Evolutionary conservation across 768 basidiomycete species (phyloP), one percentile per base, ranked within the genome.

Genomic region (Suillus subalutaceus): DNA sequence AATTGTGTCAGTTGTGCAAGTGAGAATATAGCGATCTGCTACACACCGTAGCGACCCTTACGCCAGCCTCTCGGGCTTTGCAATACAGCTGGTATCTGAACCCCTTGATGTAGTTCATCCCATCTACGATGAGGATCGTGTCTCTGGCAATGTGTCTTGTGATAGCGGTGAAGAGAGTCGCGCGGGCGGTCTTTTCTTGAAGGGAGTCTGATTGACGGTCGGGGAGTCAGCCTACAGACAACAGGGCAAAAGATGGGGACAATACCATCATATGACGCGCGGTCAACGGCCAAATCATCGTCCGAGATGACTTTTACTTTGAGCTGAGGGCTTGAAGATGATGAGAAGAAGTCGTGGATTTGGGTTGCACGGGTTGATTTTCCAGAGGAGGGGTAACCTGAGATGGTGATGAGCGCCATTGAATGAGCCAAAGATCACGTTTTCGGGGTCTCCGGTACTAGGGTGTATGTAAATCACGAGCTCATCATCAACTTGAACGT

Each of bases 31-130:
- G n/a, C 8, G 43, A n/a, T 20, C 26, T 48, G 48, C 44, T 71
- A 81, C 87, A 71, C 70, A 97, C 96, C 56, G 97, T 98, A 77
- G 92, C 94, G 6, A 91, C 88, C 41, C 96, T 83, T 35, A 94
- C 82, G 70, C 90, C 91, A 69, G 89, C 85, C 74, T 99, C 97
- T 62, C 95, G 82, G 6, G 96, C 96, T 1, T 94, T 93, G 73
- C 97, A 98, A 75, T 98, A 97, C 81, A 99, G 89, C 77, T 99
- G 97, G 78, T 99, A 99, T 38, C 97, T 89, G 75, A 95, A 97
- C 13, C 97, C 97, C 76, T 99, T 99, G 84, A 99, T 99, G 78
- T 99, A 98, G 74, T 99, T 99, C 70, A 92, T 85, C 16, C 90
- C 88, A 73, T 99, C 97, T 67, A 96, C 85, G 70, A 99, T 92